phyloP scores from a whole-genome alignment of 768 basidiomycete genomes.

The Pleurotus cornucopiae region DNA sequence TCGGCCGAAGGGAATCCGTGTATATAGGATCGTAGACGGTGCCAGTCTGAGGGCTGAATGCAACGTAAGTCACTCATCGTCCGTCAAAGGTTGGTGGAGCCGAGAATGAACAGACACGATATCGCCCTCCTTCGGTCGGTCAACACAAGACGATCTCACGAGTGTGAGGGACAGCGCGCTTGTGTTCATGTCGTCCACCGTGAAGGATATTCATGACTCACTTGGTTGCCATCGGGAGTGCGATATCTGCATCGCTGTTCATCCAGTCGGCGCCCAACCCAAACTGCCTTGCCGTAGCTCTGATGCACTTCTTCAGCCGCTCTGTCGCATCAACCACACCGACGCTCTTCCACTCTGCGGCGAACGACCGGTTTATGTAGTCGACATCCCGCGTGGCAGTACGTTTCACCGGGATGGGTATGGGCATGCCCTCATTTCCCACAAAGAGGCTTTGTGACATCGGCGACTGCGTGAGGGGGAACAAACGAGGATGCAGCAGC shows the following conservation, averaged over 20 bases:
- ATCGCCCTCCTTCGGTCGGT: not conserved
- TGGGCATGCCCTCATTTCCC: constrained; percentile 18
- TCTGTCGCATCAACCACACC: constrained; percentile 50
- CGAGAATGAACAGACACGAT: constrained; percentile 5
- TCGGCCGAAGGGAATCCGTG: constrained; percentile 41
- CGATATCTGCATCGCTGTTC: constrained; percentile 71
- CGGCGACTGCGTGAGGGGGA: constrained; percentile 24
- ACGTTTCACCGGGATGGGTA: constrained; percentile 30
- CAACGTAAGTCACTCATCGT: constrained; percentile 4
- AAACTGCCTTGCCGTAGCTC: constrained; percentile 46
- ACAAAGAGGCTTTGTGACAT: constrained; percentile 13
- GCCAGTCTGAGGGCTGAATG: constrained; percentile 13
- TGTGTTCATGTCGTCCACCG: not conserved
- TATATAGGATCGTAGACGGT: constrained; percentile 57
- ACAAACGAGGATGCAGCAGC: constrained; percentile 52
- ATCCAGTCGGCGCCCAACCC: constrained; percentile 67
- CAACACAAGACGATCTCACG: not conserved
- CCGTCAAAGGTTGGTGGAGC: constrained; percentile 18
- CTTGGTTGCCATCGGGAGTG: constrained; percentile 63
- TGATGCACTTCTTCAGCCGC: constrained; percentile 53
- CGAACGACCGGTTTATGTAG: constrained; percentile 60
- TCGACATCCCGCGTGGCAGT: constrained; percentile 65
- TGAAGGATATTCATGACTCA: constrained; percentile 28
- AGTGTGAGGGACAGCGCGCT: too few species aligned
- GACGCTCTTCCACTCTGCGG: constrained; percentile 42